A percentile compares a stretch with the other conserved stretches of the same genome.
Conservation (phyloP, 164 flowering plant genomes). For the Berberis vulgaris region DNA sequence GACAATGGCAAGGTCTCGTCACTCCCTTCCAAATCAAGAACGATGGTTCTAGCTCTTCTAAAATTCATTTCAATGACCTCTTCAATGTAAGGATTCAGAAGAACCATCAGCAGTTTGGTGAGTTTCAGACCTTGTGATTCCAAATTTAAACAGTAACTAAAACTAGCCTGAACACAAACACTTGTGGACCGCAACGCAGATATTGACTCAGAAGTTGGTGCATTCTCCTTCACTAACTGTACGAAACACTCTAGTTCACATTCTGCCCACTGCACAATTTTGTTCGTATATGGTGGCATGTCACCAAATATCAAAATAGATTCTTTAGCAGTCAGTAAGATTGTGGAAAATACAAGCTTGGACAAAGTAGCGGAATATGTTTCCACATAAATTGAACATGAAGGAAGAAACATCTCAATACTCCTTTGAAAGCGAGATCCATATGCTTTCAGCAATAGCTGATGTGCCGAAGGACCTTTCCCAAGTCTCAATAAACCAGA, state of each 20-base stretch:
- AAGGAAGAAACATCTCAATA: constrained; percentile 64
- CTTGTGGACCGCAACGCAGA: constrained; percentile 75
- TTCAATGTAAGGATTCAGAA: constrained; percentile 75
- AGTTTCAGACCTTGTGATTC: constrained; percentile 84
- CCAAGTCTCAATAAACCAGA: constrained; percentile 65
- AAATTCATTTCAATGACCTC: constrained; percentile 87
- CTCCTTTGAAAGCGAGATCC: constrained; percentile 64
- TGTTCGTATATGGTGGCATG: constrained; percentile 58
- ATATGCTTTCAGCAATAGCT: constrained; percentile 54
- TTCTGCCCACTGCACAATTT: constrained; percentile 93
- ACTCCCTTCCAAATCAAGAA: constrained; percentile 49
- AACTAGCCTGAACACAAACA: constrained; percentile 78
- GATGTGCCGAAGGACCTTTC: constrained; percentile 80
- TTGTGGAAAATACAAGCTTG: constrained; percentile 67
- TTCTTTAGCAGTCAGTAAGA: constrained; percentile 58
- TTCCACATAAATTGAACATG: constrained; percentile 60
- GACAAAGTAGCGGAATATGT: constrained; percentile 75
- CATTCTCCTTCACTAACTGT: constrained; percentile 77
- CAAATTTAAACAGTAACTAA: constrained; percentile 62
- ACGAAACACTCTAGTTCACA: constrained; percentile 82
- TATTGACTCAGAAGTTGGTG: constrained; percentile 64
- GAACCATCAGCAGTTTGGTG: constrained; percentile 74
- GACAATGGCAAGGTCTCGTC: constrained; percentile 45
- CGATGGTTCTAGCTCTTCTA: constrained; percentile 60
- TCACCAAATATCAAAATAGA: constrained; percentile 68